phyloP scores from a whole-genome alignment of 2,329 filamentous ascomycete genomes.

The Aspergillus sp. region DNA sequence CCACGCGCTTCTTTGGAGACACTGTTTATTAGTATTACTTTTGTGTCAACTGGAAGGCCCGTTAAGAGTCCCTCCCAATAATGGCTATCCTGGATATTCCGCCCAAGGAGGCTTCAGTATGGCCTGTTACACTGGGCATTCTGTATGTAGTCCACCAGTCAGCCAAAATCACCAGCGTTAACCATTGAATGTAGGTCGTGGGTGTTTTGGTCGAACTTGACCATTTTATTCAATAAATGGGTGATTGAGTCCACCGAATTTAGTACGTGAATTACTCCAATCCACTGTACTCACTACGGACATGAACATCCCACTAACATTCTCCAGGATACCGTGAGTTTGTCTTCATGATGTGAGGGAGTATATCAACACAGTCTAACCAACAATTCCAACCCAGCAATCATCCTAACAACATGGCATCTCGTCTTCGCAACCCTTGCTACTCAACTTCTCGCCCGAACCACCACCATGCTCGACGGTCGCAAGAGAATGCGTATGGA shows the following conservation, averaged over 20 bases:
- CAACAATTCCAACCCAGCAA: constrained; percentile 30
- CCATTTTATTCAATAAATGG: constrained; percentile 97
- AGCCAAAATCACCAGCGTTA: not conserved
- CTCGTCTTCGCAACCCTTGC: constrained; percentile 84
- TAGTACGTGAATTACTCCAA: constrained; percentile 54
- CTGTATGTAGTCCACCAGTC: constrained; percentile 10
- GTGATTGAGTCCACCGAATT: constrained; percentile 82
- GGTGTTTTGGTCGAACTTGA: constrained; percentile 24
- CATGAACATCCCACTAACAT: not conserved
- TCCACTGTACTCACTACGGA: no score
- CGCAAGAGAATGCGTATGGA: constrained; percentile 95
- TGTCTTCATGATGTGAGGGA: not conserved
- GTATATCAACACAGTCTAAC: not conserved
- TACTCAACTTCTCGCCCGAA: constrained; percentile 86
- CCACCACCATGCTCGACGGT: constrained; percentile 82
- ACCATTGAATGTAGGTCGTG: constrained; percentile 15
- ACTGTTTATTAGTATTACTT: not conserved
- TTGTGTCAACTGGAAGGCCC: not conserved
- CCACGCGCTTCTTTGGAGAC: not conserved
- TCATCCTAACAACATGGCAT: constrained; percentile 88
- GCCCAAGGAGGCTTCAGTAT: constrained; percentile 1
- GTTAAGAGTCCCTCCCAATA: not conserved
- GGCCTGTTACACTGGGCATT: constrained; percentile 15
- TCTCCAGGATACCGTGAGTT: constrained; percentile 19
- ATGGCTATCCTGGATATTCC: constrained; percentile 1